phyloP scores from a whole-genome alignment of 2,329 filamentous ascomycete species.

The Fusarium nanum region DNA sequence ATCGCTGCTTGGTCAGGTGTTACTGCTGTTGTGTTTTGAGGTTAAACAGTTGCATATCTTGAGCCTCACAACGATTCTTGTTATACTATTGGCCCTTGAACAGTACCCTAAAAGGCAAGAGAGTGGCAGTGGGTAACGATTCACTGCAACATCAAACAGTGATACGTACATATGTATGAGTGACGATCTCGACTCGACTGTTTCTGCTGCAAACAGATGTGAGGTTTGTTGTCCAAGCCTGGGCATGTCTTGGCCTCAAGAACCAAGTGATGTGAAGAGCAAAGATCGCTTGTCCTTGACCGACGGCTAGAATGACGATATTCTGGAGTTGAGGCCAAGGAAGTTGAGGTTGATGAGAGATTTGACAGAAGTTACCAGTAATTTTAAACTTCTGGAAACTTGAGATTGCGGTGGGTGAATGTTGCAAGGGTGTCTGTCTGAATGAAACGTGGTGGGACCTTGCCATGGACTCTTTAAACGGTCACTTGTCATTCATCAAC shows the following conservation, averaged over 20 bases:
- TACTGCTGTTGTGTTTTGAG: neutral
- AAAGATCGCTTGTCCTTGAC: slow-evolving; percentile 5
- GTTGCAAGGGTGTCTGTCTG: slow-evolving; percentile 22
- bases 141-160: neutral
- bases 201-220: slow-evolving; percentile 6
- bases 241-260: neutral
- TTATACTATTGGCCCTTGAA: slow-evolving; percentile 1
- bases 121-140: neutral
- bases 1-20: neutral
- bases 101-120: neutral
- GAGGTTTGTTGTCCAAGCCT: neutral
- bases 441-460: slow-evolving; percentile 38
- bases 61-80: neutral
- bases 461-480: slow-evolving; percentile 13
- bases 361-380: slow-evolving; percentile 9
- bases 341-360: neutral
- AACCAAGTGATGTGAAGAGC: neutral
- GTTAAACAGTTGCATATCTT: neutral
- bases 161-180: neutral
- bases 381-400: slow-evolving; percentile 23
- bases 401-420: slow-evolving; percentile 23
- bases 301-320: neutral
- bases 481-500: slow-evolving; percentile 35
- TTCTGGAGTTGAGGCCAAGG: slow-evolving; percentile 20
- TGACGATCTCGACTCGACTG: slow-evolving; percentile 3